Percentiles rank a stretch among this genome's conserved stretches.
These are phyloP conservation scores for Lasiodiplodia hormozganensis DNA, from an alignment of 2,329 filamentous ascomycete genomes.

Conservation along the genomic window DNA sequence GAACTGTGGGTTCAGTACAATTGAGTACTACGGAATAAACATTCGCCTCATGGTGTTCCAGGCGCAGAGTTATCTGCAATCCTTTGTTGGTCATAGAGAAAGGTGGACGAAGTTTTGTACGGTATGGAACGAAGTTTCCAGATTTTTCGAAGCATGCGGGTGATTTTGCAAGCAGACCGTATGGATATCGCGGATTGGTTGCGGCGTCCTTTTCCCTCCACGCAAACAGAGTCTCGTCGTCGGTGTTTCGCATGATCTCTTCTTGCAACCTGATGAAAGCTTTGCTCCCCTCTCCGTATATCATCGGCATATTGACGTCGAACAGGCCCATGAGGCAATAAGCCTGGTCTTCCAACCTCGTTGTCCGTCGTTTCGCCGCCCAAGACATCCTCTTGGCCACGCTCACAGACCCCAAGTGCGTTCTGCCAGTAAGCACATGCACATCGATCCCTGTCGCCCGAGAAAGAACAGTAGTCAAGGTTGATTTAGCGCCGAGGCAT, in stretches of 20 bases:
- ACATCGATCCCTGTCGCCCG: slow-evolving; percentile 6
- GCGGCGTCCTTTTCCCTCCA: background rate
- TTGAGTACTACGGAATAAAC: background rate
- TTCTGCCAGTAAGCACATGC: background rate
- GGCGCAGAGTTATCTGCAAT: background rate
- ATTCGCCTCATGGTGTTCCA: background rate
- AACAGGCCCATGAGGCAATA: slow-evolving; percentile 30
- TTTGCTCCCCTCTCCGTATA: slow-evolving; percentile 29
- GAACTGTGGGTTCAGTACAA: background rate
- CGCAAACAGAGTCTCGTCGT: slow-evolving; percentile 29
- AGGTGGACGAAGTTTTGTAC: background rate
- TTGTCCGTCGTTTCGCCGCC: slow-evolving; percentile 19
- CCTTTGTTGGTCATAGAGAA: slow-evolving; percentile 12
- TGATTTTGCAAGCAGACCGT: background rate
- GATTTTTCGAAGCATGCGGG: background rate
- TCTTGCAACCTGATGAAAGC: slow-evolving; percentile 30
- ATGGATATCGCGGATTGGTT: background rate
- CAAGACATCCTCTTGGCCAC: slow-evolving; percentile 26
- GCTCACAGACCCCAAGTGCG: background rate
- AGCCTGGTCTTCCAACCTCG: slow-evolving; percentile 17
- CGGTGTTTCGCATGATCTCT: slow-evolving; percentile 20
- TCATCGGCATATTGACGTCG: slow-evolving; percentile 28
- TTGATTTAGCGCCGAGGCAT: background rate
- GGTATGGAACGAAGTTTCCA: background rate
- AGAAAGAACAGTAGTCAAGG: background rate